phyloP scores from a whole-genome alignment of 495 filamentous ascomycete genomes.

The Penicillium turbatum region DNA sequence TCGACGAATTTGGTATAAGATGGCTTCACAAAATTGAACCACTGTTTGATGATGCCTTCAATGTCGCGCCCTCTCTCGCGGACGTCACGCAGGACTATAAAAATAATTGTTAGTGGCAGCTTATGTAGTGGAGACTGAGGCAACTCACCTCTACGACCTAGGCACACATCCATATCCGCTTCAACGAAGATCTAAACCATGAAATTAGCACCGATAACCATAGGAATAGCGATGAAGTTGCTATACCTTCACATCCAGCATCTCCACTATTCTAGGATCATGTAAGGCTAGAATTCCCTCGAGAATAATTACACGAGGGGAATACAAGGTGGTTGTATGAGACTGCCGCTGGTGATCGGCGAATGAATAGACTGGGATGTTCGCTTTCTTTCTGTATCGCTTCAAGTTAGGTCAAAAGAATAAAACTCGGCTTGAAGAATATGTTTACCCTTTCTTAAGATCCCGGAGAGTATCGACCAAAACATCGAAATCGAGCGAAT shows the following conservation, averaged over 20 bases:
- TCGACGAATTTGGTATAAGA: conserved; percentile 89
- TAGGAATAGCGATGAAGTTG: not conserved
- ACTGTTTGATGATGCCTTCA: conserved; percentile 95
- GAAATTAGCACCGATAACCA: conserved; percentile 1
- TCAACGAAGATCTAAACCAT: conserved; percentile 79
- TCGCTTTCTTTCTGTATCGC: conserved; percentile 71
- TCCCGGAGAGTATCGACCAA: conserved; percentile 76
- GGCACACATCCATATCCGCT: conserved; percentile 89
- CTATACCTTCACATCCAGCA: conserved; percentile 83
- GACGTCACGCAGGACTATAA: conserved; percentile 78
- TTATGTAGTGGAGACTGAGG: not conserved
- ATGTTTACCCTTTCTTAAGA: conserved; percentile 80
- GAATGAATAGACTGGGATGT: conserved; percentile 95
- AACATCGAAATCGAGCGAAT: conserved; percentile 91
- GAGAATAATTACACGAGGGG: conserved; percentile 89
- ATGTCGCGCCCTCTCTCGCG: conserved; percentile 79
- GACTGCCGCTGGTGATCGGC: conserved; percentile 77
- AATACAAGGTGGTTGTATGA: conserved; percentile 84
- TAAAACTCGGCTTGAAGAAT: not conserved
- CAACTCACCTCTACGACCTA: conserved; percentile 79
- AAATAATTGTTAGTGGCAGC: conserved; percentile 9
- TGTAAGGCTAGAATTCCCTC: conserved; percentile 96
- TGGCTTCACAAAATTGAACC: conserved; percentile 93
- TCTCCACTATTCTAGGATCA: conserved; percentile 76
- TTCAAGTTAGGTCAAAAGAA: conserved; percentile 11